phyloP scores from a whole-genome alignment of 768 basidiomycete genomes.

The Kwoniella shandongensis region DNA sequence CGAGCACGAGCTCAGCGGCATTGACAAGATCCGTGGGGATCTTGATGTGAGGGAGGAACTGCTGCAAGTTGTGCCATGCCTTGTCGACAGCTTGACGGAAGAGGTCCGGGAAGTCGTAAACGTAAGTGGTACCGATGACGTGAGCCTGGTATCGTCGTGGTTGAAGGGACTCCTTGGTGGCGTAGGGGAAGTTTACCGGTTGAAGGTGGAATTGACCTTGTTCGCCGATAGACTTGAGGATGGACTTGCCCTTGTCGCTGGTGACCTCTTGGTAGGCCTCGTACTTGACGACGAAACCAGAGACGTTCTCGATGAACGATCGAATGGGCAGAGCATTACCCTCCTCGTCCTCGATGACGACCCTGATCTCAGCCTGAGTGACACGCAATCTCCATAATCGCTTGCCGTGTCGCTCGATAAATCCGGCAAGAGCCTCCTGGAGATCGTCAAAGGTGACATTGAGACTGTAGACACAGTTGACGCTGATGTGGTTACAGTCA shows the following conservation, averaged over 20 bases:
- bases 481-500: slow-evolving; percentile 97
- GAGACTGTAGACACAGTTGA: slow-evolving; percentile 98
- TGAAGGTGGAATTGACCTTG: slow-evolving; percentile 96
- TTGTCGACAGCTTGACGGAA: slow-evolving; percentile 96
- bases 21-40: slow-evolving; percentile 76
- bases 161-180: slow-evolving; percentile 96
- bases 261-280: slow-evolving; percentile 97
- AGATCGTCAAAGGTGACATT: slow-evolving; percentile 95
- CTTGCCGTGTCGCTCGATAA: slow-evolving; percentile 98
- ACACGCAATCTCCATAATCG: slow-evolving; percentile 97
- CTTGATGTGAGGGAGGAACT: slow-evolving; percentile 68
- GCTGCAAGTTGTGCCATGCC: slow-evolving; percentile 67
- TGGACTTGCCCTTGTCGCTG: slow-evolving; percentile 90
- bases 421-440: slow-evolving; percentile 93
- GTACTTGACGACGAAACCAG: slow-evolving; percentile 97
- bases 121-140: slow-evolving; percentile 96
- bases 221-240: slow-evolving; percentile 96
- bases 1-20: slow-evolving; percentile 86
- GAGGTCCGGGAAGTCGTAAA: slow-evolving; percentile 98
- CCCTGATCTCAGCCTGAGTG: slow-evolving; percentile 94
- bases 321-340: slow-evolving; percentile 95
- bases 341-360: slow-evolving; percentile 88
- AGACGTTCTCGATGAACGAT: slow-evolving; percentile 97
- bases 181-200: slow-evolving; percentile 87
- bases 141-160: slow-evolving; percentile 99